Evolutionary conservation across 257 asterid genomes (phyloP).

Genomic region (Solanum bukasovii): DNA sequence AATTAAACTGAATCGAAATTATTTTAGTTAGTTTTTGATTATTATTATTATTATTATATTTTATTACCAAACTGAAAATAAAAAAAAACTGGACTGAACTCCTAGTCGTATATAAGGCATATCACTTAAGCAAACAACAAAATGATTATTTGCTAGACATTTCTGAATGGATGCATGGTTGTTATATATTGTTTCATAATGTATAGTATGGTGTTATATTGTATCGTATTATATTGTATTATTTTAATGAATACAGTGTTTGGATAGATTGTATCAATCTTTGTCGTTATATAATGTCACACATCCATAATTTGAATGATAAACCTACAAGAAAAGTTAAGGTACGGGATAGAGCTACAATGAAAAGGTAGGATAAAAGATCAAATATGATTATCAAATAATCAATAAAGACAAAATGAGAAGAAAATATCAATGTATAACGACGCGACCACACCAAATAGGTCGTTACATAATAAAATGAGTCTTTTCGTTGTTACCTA

Average conservation of each 20-base stretch:
- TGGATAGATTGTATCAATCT: background rate
- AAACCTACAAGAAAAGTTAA: background rate
- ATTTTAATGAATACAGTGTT: no score
- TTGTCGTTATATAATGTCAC: background rate
- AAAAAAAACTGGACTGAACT: background rate
- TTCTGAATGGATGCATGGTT: background rate
- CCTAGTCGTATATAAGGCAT: background rate
- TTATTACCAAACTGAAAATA: background rate
- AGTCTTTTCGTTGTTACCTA: background rate
- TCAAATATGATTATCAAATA: no score
- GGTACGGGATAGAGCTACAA: rapidly evolving
- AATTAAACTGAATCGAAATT: background rate
- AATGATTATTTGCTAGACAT: background rate
- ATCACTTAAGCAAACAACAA: background rate
- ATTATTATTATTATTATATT: background rate
- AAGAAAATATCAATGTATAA: background rate
- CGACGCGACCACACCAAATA: background rate
- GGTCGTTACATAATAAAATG: background rate
- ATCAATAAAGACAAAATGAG: no score
- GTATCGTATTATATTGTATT: background rate
- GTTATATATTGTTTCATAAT: background rate
- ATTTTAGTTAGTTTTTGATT: background rate
- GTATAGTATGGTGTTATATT: no score
- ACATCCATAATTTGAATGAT: background rate
- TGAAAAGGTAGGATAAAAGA: background rate